phyloP scores from a whole-genome alignment of 1,284 basidiomycete species.

The Cutaneotrichosporon dermatis region DNA sequence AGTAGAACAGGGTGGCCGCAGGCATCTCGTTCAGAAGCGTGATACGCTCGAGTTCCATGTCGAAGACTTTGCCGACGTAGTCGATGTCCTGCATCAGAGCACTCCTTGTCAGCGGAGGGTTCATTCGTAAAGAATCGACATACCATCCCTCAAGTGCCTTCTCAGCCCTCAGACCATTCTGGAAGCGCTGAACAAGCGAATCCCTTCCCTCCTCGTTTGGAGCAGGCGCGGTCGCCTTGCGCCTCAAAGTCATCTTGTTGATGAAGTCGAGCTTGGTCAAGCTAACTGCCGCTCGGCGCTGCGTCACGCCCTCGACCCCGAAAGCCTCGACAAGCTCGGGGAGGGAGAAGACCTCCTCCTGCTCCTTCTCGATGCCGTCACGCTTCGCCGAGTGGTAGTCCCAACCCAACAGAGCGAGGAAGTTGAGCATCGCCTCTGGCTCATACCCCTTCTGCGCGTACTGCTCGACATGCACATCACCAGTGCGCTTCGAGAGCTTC shows the following conservation, averaged over 20 bases:
- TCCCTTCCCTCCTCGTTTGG: slow-evolving; percentile 19
- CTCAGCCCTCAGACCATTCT: slow-evolving; percentile 33
- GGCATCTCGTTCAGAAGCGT: slow-evolving; percentile 66
- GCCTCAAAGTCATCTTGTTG: slow-evolving; percentile 46
- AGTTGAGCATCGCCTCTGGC: slow-evolving; percentile 83
- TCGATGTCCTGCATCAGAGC: slow-evolving; percentile 31
- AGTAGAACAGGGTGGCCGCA: slow-evolving; percentile 66
- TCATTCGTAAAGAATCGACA: slow-evolving; percentile 8
- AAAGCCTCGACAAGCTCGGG: slow-evolving; percentile 40
- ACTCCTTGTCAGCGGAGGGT: slow-evolving; percentile 17
- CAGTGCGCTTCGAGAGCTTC: slow-evolving; percentile 91
- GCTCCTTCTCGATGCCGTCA: background rate
- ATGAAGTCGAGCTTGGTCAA: slow-evolving; percentile 44
- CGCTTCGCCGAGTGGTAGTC: slow-evolving; percentile 54
- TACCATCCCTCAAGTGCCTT: slow-evolving; percentile 32
- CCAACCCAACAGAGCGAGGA: slow-evolving; percentile 91
- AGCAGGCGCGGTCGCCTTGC: slow-evolving; percentile 36
- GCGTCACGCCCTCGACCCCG: slow-evolving; percentile 36
- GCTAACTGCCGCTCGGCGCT: slow-evolving; percentile 43
- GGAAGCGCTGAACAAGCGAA: slow-evolving; percentile 33
- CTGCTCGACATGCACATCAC: slow-evolving; percentile 78
- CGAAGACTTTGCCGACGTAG: slow-evolving; percentile 43
- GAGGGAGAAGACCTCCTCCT: slow-evolving; percentile 40
- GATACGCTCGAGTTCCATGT: slow-evolving; percentile 57
- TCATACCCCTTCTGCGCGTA: slow-evolving; percentile 88